Percentiles rank a stretch among this genome's conserved stretches.
phyloP scores from a whole-genome alignment of 2,329 filamentous ascomycete species.

The Fusarium guadeloupense region DNA sequence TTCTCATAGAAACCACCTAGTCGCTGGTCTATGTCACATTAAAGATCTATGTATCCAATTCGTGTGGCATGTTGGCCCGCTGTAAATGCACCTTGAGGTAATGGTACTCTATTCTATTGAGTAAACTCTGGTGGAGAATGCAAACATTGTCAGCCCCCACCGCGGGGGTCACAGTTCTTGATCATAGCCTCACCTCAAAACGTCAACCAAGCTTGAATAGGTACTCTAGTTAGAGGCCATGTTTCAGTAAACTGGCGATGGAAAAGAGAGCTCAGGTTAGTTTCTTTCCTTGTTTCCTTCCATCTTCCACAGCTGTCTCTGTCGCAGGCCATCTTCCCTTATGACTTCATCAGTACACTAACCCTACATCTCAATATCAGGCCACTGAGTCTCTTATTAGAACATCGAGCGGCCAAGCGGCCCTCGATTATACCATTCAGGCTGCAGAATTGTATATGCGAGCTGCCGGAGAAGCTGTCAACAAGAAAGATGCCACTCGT shows the following conservation, averaged over 20 bases:
- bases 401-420: constrained; percentile 58
- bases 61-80: too few species aligned
- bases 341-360: constrained; percentile 4
- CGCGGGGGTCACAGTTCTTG: constrained; percentile 25
- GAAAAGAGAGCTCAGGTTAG: constrained; percentile 52
- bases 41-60: too few species aligned
- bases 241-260: constrained; percentile 45
- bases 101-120: background rate
- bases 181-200: constrained; percentile 2
- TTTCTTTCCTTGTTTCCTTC: background rate
- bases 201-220: constrained; percentile 20
- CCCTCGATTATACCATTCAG: constrained; percentile 77
- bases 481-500: constrained; percentile 69
- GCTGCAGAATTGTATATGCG: constrained; percentile 86
- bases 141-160: constrained; percentile 16
- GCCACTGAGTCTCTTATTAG: constrained; percentile 51
- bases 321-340: background rate
- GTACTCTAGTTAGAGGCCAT: constrained; percentile 33
- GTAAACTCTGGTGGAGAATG: constrained; percentile 21
- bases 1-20: too few species aligned
- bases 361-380: constrained; percentile 42
- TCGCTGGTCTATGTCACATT: too few species aligned
- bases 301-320: background rate
- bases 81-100: too few species aligned
- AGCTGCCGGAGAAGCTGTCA: constrained; percentile 70